Evolutionary conservation across 169 alveolate species (phyloP).

Genomic region (Eimeria mitis): DNA sequence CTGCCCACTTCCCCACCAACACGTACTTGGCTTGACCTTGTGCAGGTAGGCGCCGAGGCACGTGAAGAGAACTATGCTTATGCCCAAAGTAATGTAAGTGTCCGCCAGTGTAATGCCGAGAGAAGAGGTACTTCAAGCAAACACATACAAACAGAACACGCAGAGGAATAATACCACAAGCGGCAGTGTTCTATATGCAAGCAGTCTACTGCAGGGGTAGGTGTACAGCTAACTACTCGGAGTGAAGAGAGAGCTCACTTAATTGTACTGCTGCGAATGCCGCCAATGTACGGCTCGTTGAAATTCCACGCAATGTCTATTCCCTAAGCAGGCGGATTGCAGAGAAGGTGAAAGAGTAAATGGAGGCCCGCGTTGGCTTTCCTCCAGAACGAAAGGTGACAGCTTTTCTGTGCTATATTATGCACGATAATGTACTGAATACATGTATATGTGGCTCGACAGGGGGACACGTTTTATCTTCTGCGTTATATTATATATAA

Average conservation of each 20-base stretch:
- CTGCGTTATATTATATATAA: too few relatives aligned
- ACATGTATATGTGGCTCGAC: not conserved
- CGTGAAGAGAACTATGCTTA: slow-evolving; percentile 24
- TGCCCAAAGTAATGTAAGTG: slow-evolving; percentile 17
- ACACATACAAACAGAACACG: not conserved
- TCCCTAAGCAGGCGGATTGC: slow-evolving; percentile 18
- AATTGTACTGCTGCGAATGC: slow-evolving; percentile 26
- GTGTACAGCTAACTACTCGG: not conserved
- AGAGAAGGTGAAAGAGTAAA: not conserved
- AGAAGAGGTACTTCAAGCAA: not conserved
- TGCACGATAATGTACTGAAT: not conserved
- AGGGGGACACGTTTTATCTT: too few relatives aligned
- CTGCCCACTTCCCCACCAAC: not conserved
- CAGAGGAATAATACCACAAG: not conserved
- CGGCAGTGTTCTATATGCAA: not conserved
- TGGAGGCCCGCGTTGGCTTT: not conserved
- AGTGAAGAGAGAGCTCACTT: slow-evolving; percentile 1
- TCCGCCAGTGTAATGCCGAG: slow-evolving; percentile 49
- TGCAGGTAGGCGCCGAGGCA: slow-evolving; percentile 60
- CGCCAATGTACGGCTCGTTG: slow-evolving; percentile 54
- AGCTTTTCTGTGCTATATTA: not conserved
- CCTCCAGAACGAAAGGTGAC: not conserved
- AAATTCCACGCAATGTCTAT: slow-evolving; percentile 52
- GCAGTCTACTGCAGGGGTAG: not conserved
- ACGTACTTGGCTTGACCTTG: slow-evolving; percentile 38